Evolutionary conservation across 2,329 filamentous ascomycete species (phyloP).

Genomic region (Nemania sp.): DNA sequence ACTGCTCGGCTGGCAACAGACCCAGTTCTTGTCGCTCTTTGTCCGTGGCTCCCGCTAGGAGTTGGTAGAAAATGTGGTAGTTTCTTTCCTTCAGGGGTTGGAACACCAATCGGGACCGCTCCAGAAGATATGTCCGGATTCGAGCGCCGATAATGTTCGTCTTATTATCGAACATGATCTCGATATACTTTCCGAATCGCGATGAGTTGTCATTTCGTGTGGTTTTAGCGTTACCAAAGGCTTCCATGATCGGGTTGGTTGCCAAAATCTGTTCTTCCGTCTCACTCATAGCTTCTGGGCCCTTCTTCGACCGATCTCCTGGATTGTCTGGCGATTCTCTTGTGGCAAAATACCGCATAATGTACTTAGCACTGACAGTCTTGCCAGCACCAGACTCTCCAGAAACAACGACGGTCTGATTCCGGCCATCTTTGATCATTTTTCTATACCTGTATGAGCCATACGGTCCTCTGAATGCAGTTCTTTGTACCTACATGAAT

Average conservation of each 20-base stretch:
- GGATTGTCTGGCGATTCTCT: slow-evolving; percentile 91
- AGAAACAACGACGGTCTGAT: slow-evolving; percentile 99
- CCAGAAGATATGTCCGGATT: slow-evolving; percentile 93
- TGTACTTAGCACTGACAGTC: slow-evolving; percentile 99
- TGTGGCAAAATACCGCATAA: slow-evolving; percentile 99
- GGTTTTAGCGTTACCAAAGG: slow-evolving; percentile 99
- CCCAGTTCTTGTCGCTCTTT: slow-evolving; percentile 78
- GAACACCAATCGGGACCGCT: slow-evolving; percentile 94
- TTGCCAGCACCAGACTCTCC: slow-evolving; percentile 98
- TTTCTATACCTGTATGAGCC: slow-evolving; percentile 65
- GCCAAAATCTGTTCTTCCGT: slow-evolving; percentile 98
- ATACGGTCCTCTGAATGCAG: background rate
- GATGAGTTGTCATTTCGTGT: slow-evolving; percentile 99
- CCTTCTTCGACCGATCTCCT: slow-evolving; percentile 73
- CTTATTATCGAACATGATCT: slow-evolving; percentile 96
- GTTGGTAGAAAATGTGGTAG: slow-evolving; percentile 98
- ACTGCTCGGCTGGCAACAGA: slow-evolving; percentile 82
- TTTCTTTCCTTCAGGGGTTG: slow-evolving; percentile 97
- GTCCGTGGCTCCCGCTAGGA: slow-evolving; percentile 89
- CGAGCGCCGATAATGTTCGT: slow-evolving; percentile 98
- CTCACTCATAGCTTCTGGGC: slow-evolving; percentile 85
- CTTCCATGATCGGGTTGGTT: slow-evolving; percentile 99
- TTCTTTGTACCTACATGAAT: slow-evolving; percentile 69
- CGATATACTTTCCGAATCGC: slow-evolving; percentile 98
- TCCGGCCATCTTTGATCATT: slow-evolving; percentile 93